Evolutionary conservation across 2,329 filamentous ascomycete genomes (phyloP), one percentile per base, ranked within the genome.

Genomic region (Chaetomium olivaceum): DNA sequence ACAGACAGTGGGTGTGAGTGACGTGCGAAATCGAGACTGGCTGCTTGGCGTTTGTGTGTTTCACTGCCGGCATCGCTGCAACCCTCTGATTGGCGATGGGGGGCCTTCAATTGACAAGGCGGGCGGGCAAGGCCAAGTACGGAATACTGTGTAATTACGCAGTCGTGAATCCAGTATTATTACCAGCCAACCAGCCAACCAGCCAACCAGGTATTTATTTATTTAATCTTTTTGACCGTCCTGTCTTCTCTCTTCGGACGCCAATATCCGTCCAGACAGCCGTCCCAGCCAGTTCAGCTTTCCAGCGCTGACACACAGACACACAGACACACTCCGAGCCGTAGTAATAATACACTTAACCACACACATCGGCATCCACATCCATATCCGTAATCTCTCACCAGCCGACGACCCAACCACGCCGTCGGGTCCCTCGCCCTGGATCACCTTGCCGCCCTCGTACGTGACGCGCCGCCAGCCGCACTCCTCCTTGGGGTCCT

Each of bases 381-480:
- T 73, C 71, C 71, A 72, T 71, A 33, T 69, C 70, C 1, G 57
- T 67, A 27, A 36, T 69, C 50, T 80, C 82, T 71, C n/a, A n/a
- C 80, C 78, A 5, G 76, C 76, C 5, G 77, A 73, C 5, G 77
- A 73, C 0, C 78, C 72, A 2, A 77, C 74, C 1, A 85, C 77
- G 1, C 83, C 83, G 36, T 86, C 84, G 1, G 76, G 76, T 2
- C 82, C 81, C 70, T 89, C 87, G 21, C 86, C 87, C 21, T 81
- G 73, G 29, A 87, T 78, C 1, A 80, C 76, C 68, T 82, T 79
- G 57, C 80, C 82, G 71, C 81, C 82, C 72, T 88, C 86, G 69
- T 89, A 89, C 3, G 87, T 87, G 23, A 87, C 81, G 46, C 87
- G 80, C 62, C 82, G 82, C 88, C 88, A 90, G 58, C 87, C 87